Conservation (phyloP, 306 rosid genomes). For the Cyclanthera cordifolia region DNA sequence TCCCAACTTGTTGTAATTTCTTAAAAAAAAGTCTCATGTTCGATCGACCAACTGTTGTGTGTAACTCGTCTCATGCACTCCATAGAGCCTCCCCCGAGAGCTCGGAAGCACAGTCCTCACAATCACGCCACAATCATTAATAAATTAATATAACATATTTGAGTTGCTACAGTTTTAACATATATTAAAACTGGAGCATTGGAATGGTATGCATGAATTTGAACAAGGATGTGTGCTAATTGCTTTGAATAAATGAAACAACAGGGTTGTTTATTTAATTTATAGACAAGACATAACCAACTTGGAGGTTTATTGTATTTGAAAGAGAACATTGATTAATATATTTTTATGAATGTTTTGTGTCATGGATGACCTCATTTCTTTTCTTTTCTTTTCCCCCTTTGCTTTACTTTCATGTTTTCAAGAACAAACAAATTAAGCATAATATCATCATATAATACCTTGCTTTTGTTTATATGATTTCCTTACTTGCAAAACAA, state of each 20-base stretch:
- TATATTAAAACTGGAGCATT: background rate
- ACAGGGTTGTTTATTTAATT: background rate
- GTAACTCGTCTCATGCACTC: too few species aligned
- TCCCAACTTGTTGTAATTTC: too few species aligned
- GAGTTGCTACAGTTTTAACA: too few species aligned
- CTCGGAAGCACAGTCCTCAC: too few species aligned
- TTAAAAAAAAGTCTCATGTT: too few species aligned
- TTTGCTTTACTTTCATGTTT: background rate
- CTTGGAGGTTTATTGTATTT: background rate
- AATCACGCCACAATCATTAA: too few species aligned
- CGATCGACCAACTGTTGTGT: too few species aligned
- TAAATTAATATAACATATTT: too few species aligned
- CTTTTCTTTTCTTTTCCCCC: too few species aligned
- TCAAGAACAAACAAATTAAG: too few species aligned
- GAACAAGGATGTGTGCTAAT: background rate
- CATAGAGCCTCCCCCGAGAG: too few species aligned
- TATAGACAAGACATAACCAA: constrained; percentile 2
- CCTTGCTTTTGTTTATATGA: background rate
- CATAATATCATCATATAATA: too few species aligned
- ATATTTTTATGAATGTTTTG: background rate
- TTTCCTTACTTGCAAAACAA: background rate
- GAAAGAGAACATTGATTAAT: background rate
- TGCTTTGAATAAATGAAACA: constrained; percentile 1
- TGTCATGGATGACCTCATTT: constrained; percentile 13
- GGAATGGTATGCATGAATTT: background rate